Evolutionary conservation across 2,329 filamentous ascomycete species (phyloP), one percentile per base, ranked within the genome.

Genomic region (Daldinia sp.): DNA sequence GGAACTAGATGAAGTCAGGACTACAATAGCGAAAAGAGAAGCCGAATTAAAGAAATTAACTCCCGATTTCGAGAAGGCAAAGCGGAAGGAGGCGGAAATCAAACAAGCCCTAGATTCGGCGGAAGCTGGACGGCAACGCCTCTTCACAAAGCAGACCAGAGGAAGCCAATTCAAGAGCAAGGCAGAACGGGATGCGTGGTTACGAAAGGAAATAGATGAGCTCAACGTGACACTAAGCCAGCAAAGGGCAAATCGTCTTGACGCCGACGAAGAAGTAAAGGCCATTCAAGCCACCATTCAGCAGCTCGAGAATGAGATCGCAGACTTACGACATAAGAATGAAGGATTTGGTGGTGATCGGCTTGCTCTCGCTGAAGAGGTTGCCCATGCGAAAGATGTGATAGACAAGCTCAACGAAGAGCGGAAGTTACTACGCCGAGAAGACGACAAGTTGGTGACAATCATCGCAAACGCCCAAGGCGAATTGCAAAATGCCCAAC

Each of bases 101-200:
- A 90, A 89, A 71, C 82, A 89, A 57, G 87, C 90, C 61, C 83
- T 98, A 9, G 90, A 93, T 47, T 83, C 90, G 50, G 90, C 90
- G 0, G 91, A 96, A 71, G 89, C 89, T 6, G 85, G 86, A 4
- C 85, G 92, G 39, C 88, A 91, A 67, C 89, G 94, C 34, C 85
- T 99, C 6, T 92, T 96, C 73, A 92, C 91, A 51, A 99, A 99
- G 77, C 94, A 99, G 78, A 93, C 90, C 41, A 90, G 94, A 45
- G 93, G 91, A 68, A 90, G 91, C 15, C 90, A 93, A 65, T 99
- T 97, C 77, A 90, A 85, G 73, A 96, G 88, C 76, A 97, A 97
- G 80, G 85, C 87, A 7, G 93, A 98, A 74, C 89, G 96, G 41
- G 94, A 99, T 76, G 85, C 87, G 32, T 97, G 87, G 83, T 81